A percentile compares a stretch with the other conserved stretches of the same genome.
Evolutionary conservation across 495 filamentous ascomycete genomes (phyloP).

Genomic region (Lasiosphaeria ovina): DNA sequence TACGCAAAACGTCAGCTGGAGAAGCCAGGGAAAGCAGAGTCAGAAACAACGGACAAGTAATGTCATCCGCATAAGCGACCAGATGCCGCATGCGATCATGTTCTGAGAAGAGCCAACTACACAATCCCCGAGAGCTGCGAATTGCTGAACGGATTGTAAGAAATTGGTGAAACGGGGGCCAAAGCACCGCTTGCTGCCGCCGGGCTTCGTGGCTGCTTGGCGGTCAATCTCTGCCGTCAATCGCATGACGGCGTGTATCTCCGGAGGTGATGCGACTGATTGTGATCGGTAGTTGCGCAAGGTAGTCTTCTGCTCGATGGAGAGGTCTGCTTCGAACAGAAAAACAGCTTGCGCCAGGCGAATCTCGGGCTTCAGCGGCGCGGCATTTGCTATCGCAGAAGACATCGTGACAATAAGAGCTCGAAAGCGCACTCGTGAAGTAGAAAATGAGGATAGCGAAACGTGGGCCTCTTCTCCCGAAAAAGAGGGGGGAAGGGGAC

Average conservation of each 20-base stretch:
- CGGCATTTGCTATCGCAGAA: conserved; percentile 12
- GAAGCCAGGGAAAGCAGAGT: conserved; percentile 8
- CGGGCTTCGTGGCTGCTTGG: conserved; percentile 16
- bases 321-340: conserved; percentile 41
- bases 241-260: conserved; percentile 40
- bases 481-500: neutral
- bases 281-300: conserved; percentile 24
- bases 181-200: conserved; percentile 33
- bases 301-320: conserved; percentile 35
- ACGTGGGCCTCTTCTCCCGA: neutral
- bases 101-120: conserved; percentile 45
- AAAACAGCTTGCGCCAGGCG: conserved; percentile 42
- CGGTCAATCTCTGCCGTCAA: conserved; percentile 45
- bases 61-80: conserved; percentile 41
- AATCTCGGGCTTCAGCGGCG: conserved; percentile 37
- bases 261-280: conserved; percentile 25
- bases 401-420: conserved; percentile 2
- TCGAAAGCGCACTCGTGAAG: neutral
- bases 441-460: no score
- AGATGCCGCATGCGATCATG: conserved; percentile 43
- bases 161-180: conserved; percentile 42
- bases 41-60: conserved; percentile 35
- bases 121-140: conserved; percentile 41
- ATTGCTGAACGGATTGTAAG: conserved; percentile 43
- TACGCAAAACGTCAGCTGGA: conserved; percentile 13